These are phyloP conservation scores for Linum usitatissimum DNA, from an alignment of 345 rosid species.

Conservation along the genomic window DNA sequence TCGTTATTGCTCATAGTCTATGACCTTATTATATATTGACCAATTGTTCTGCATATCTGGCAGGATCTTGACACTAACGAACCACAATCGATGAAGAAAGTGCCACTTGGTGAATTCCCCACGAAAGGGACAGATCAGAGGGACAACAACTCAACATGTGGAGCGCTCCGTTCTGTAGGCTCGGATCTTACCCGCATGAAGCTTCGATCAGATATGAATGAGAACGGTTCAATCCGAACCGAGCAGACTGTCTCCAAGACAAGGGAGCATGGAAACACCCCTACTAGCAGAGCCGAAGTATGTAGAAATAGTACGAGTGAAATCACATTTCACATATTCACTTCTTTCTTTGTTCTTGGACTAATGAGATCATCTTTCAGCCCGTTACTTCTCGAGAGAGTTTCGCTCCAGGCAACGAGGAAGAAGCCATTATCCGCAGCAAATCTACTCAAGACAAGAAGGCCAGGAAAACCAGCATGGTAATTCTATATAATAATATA, in stretches of 20 bases:
- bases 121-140: constrained; percentile 23
- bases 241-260: constrained; percentile 52
- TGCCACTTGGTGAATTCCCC: constrained; percentile 13
- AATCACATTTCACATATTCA: too few species aligned
- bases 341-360: neutral
- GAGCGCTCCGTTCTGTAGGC: constrained; percentile 77
- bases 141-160: constrained; percentile 65
- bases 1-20: too few species aligned
- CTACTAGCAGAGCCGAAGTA: constrained; percentile 41
- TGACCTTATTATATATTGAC: neutral
- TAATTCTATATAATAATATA: constrained; percentile 17
- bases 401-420: constrained; percentile 37
- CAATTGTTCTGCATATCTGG: constrained; percentile 4
- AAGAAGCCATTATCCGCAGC: constrained; percentile 30
- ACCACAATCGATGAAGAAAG: constrained; percentile 17
- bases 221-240: constrained; percentile 41
- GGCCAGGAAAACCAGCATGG: constrained; percentile 80
- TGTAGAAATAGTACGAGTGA: too few species aligned
- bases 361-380: constrained; percentile 24
- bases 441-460: constrained; percentile 54
- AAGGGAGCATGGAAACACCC: constrained; percentile 48
- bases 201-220: constrained; percentile 45
- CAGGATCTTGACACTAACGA: constrained; percentile 52
- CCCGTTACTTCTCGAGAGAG: constrained; percentile 84
- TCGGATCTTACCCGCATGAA: constrained; percentile 88